Evolutionary conservation across 305 asterid species (phyloP), one percentile per base, ranked within the genome.

Genomic region (Fraxinus paxiana): DNA sequence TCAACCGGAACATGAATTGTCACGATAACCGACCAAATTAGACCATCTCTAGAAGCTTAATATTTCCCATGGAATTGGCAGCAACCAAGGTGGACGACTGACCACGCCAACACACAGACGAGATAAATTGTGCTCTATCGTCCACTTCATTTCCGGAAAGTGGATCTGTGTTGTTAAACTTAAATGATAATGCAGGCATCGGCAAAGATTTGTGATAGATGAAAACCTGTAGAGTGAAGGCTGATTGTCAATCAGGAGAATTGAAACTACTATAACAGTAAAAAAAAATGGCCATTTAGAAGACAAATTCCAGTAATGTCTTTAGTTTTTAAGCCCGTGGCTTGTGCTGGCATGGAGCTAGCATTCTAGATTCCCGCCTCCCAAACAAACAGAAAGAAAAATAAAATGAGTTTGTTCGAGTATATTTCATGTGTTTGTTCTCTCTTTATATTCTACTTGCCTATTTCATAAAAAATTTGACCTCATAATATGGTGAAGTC

Each of bases 71-170:
- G 61, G 99, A 96, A 83, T 96, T 94, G n/a, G 98, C 98, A 75
- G 99, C 98, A 61, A 96, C 96, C 83, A 94, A 88, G 84, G 97
- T 90, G 75, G 98, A 84, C 0, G 98, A 90, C 72, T 96, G 97
- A 51, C 97, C 92, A 0, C 91, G 95, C 99, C 99, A 96, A 84
- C 98, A 96, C n/a, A 96, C 97, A 9, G 99, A 92, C 22, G 98
- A 96, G 86, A 92, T 92, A 83, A 94, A 96, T 85, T 90, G 98
- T 74, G 95, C 90, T 31, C 86, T 56, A 73, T 91, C 97, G 34
- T 91, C 98, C 77, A 86, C 90, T 81, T 88, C 97, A 70, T 92
- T 92, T 2, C 97, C 95, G 4, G 97, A 91, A 9, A 87, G 83
- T 4, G 97, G 92, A 71, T 90, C 98, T 2, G 86, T 85, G 93